Percentiles rank a stretch among this genome's conserved stretches.
phyloP scores from a whole-genome alignment of 192 early-diverging fungal genomes.

The Coemansia sp. region DNA sequence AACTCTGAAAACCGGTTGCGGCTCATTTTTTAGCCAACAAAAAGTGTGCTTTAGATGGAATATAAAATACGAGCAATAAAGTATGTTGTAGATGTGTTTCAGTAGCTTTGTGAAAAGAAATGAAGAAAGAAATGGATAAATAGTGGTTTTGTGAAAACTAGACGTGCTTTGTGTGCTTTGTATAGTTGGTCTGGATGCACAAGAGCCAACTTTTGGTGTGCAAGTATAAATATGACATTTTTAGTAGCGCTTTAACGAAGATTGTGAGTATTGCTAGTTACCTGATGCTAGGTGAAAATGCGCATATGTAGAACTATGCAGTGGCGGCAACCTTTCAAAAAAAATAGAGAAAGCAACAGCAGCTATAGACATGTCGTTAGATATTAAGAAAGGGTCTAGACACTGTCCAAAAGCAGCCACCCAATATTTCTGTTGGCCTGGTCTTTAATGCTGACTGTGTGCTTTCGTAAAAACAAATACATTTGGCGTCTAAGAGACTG shows the following conservation, averaged over 20 bases:
- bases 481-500: no score
- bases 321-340: neutral
- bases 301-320: neutral
- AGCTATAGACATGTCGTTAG: no score
- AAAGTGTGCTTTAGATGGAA: neutral
- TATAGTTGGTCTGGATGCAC: no score
- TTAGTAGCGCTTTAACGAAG: no score
- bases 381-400: neutral
- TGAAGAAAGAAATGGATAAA: no score
- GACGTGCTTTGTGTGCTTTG: neutral
- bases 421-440: neutral
- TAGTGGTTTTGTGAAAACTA: no score
- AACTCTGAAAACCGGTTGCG: constrained; percentile 33
- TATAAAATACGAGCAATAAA: neutral
- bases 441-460: neutral
- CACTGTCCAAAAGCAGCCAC: neutral
- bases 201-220: no score
- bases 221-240: no score
- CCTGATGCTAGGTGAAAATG: no score
- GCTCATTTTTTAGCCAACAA: constrained; percentile 17
- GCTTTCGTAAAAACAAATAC: neutral
- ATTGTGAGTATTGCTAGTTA: no score
- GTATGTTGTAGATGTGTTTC: neutral
- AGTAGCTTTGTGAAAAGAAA: neutral
- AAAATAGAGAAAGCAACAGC: no score